Evolutionary conservation across 2,329 filamentous ascomycete species (phyloP).

Genomic region (Claviceps maximensis): DNA sequence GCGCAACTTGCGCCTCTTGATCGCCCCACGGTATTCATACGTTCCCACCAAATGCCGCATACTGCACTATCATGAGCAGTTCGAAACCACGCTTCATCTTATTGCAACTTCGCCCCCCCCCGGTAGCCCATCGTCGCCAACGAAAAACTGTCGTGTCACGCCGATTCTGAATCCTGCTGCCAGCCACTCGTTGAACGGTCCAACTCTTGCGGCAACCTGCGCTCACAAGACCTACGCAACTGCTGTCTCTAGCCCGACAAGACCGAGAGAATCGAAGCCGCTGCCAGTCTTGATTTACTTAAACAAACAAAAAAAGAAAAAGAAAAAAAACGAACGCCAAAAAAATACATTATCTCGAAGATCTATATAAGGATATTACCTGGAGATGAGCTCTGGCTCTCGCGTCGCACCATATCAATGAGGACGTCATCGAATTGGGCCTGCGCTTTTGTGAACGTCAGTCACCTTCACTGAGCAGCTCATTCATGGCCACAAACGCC

Average conservation of each 20-base stretch:
- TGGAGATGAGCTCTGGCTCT: background rate
- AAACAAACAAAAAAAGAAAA: no score
- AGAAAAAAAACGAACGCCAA: no score
- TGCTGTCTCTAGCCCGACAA: background rate
- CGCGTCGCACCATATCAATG: constrained; percentile 2
- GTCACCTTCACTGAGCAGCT: constrained; percentile 1
- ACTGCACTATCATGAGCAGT: background rate
- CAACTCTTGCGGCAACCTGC: background rate
- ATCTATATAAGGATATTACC: background rate
- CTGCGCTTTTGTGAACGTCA: constrained; percentile 3
- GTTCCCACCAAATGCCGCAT: background rate
- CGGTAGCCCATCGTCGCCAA: background rate
- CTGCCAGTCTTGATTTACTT: background rate
- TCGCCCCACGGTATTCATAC: background rate
- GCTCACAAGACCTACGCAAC: background rate
- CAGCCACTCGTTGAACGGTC: background rate
- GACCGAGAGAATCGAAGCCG: background rate
- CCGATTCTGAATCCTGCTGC: background rate
- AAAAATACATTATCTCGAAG: background rate
- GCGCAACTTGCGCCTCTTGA: background rate
- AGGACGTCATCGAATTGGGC: background rate
- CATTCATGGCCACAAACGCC: constrained; percentile 19
- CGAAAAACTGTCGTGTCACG: constrained; percentile 1
- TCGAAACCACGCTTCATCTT: background rate
- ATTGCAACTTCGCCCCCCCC: background rate